Evolutionary conservation across 2,329 filamentous ascomycete genomes (phyloP), one percentile per base, ranked within the genome.

Genomic region (Chaetomiaceae sp.): DNA sequence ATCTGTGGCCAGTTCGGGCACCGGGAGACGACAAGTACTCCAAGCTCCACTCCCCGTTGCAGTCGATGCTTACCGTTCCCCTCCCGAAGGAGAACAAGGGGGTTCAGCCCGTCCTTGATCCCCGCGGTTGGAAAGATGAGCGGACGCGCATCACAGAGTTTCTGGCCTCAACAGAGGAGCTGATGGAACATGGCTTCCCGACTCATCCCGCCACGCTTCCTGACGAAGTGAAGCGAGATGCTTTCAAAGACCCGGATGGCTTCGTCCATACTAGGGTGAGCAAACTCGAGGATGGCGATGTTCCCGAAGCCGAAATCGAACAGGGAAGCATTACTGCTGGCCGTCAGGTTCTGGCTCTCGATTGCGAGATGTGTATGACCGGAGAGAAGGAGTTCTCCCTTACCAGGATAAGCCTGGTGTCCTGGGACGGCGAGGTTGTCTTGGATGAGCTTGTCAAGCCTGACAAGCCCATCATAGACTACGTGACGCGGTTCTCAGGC

Each of bases 311-410:
- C 5, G 79, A 89, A 44, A 81, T 95, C 48, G 75, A 95, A 64
- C 70, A 83, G 56, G 91, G 89, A 45, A 91, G 88, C 64, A 70
- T 95, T 48, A 94, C 88, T 0, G 87, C 81, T 24, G 93, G 90
- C 29, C 80, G 88, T 52, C 77, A 84, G 30, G 71, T 96, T 10
- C 71, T 94, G 39, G 84, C 88, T 1, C 73, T 98, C 45, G 93
- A 98, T 63, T 98, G 93, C 67, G 93, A 98, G 67, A 98, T 98
- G 93, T 95, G 90, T 63, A 83, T 88, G 68, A 94, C 89, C 2
- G 86, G 83, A 49, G 81, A 84, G 50, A 81, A 81, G 38, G 79
- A 87, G 54, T 88, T 85, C 53, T 88, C 90, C 29, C 79, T 98
- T 35, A 94, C 93, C 2, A 82, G 93, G 47, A 84, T 97, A 62